Percentiles rank a stretch among this genome's conserved stretches.
phyloP scores from a whole-genome alignment of 2,329 filamentous ascomycete species.

The Verticillium nubilum region DNA sequence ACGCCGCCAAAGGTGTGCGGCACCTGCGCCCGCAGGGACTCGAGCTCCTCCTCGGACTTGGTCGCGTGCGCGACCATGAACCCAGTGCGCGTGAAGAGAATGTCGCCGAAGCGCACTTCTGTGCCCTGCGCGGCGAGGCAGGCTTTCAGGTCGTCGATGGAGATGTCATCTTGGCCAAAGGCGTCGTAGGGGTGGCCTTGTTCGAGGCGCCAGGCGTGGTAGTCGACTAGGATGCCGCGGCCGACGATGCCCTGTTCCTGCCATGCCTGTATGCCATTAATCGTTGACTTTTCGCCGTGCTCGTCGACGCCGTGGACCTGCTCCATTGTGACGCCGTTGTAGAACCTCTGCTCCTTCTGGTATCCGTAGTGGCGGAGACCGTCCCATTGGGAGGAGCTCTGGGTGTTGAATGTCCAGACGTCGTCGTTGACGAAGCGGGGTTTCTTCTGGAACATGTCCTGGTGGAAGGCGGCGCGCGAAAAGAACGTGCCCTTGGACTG shows the following conservation, averaged over 20 bases:
- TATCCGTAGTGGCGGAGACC: slow-evolving; percentile 31
- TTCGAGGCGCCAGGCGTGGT: slow-evolving; percentile 35
- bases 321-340: slow-evolving; percentile 21
- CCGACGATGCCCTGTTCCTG: slow-evolving; percentile 35
- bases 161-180: slow-evolving; percentile 10
- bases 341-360: slow-evolving; percentile 27
- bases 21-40: not conserved
- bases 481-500: slow-evolving; percentile 26
- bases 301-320: slow-evolving; percentile 42
- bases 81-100: slow-evolving; percentile 48
- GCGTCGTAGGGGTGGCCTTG: slow-evolving; percentile 18
- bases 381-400: slow-evolving; percentile 34
- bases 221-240: slow-evolving; percentile 48
- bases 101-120: slow-evolving; percentile 38
- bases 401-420: slow-evolving; percentile 26
- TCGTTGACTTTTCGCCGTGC: slow-evolving; percentile 15
- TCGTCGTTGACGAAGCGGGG: slow-evolving; percentile 26
- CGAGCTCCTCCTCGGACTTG: slow-evolving; percentile 5
- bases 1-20: slow-evolving; percentile 29
- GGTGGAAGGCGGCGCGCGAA: slow-evolving; percentile 20
- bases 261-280: slow-evolving; percentile 14
- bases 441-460: slow-evolving; percentile 20
- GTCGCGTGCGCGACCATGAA: slow-evolving; percentile 10
- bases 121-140: slow-evolving; percentile 12
- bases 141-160: slow-evolving; percentile 9